phyloP scores from a whole-genome alignment of 495 filamentous ascomycete species.

The Penicillium simplicissimum region DNA sequence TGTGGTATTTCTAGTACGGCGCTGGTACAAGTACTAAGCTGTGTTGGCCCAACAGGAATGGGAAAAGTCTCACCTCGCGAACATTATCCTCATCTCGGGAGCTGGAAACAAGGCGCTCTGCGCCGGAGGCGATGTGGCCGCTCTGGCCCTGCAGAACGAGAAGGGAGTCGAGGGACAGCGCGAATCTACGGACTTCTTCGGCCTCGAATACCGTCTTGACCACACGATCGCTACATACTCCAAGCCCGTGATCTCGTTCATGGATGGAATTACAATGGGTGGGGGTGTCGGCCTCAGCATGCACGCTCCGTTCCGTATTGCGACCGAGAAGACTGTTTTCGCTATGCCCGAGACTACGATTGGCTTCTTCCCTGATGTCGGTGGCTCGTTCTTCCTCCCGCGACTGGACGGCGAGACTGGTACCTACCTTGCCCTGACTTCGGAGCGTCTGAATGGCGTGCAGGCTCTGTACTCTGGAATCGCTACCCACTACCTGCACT shows the following conservation, averaged over 20 bases:
- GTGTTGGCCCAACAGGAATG: conserved; percentile 61
- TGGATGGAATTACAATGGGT: conserved; percentile 98
- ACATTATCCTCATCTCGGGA: conserved; percentile 89
- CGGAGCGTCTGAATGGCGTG: conserved; percentile 73
- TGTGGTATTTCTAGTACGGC: not conserved
- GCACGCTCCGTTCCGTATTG: conserved; percentile 94
- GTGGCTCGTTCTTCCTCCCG: conserved; percentile 91
- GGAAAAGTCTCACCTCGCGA: conserved; percentile 90
- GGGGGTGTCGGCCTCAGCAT: conserved; percentile 92
- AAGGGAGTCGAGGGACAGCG: conserved; percentile 64
- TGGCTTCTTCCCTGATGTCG: conserved; percentile 97
- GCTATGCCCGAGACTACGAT: conserved; percentile 99
- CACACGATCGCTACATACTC: conserved; percentile 92
- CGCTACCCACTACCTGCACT: conserved; percentile 94
- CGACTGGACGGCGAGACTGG: conserved; percentile 80
- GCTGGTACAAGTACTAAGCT: conserved; percentile 19
- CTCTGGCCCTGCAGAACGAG: conserved; percentile 71
- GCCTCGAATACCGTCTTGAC: conserved; percentile 88
- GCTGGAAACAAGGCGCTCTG: conserved; percentile 83
- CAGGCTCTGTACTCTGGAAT: conserved; percentile 81
- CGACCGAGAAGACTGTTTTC: conserved; percentile 91
- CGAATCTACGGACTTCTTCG: conserved; percentile 81
- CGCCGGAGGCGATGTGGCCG: conserved; percentile 86
- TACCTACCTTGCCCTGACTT: conserved; percentile 89
- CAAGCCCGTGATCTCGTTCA: conserved; percentile 92